Base-by-base conservation (phyloP, 2,329 filamentous ascomycete genomes). In the Alternaria atra region DNA sequence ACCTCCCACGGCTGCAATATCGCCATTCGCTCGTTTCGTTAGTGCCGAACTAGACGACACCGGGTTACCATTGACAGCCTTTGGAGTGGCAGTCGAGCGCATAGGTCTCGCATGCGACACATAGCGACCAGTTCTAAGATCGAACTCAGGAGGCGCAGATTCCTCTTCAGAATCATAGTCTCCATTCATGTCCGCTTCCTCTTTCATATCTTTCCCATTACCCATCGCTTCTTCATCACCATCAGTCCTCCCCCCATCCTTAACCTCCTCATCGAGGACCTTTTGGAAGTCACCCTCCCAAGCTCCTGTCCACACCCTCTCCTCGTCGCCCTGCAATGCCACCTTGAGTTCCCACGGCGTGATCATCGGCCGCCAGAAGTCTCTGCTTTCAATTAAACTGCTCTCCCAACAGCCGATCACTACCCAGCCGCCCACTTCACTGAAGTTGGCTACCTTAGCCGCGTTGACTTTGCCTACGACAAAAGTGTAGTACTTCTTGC, bases 321-420 rank as follows among this genome's bases (percentile, higher is more conserved):
- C 87, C 32, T 89, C 86, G 73, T 97, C 94, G 13, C 86, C 84
- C 79, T 88, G 84, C 63, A 99, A 80, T 4, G 92, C 92, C 47
- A 97, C 82, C 54, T 89, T 89, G 56, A 98, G 82, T 83, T 99
- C 95, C 76, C 96, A 98, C 0, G 94, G 94, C n/a, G 95, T 99
- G 40, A 98, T 89, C 9, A 98, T 89, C 0, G 94, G 93, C 70
- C 89, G 87, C 85, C 90, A 98, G 74, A 97, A 97, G 6, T 91
- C 91, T 59, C 91, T 91, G 65, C 93, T 93, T 70, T 97, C 94
- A 5, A 99, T 87, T 52, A 98, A 82, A 61, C 91, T 93, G 77
- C 94, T 97, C 81, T 99, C 95, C 95, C 95, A 99, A 80, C 95
- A 99, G 2, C 95, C 94, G 9, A 99, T 92, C 0, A 98, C 93